A percentile compares a stretch with the other conserved stretches of the same genome.
Conservation (phyloP, 2,329 filamentous ascomycete genomes). For the Waltergamsia citrina region DNA sequence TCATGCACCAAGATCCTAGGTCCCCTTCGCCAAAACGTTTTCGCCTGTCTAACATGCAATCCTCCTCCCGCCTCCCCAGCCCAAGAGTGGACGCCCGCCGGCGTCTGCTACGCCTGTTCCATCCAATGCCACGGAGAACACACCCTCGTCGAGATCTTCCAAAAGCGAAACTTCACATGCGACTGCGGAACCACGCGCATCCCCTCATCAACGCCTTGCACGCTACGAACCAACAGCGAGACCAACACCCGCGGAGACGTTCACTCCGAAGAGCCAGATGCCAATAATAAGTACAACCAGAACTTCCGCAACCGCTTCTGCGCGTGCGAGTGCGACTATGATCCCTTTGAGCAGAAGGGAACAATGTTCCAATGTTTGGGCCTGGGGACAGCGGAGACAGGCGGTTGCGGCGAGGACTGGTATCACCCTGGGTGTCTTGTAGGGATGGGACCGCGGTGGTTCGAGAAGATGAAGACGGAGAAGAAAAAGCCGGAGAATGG, state of each 20-base stretch:
- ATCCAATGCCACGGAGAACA: conserved; percentile 96
- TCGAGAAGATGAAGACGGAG: conserved; percentile 38
- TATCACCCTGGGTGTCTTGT: conserved; percentile 91
- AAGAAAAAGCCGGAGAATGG: conserved; percentile 16
- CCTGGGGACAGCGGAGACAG: conserved; percentile 67
- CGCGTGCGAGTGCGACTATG: conserved; percentile 79
- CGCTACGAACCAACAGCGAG: conserved; percentile 59
- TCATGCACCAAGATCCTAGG: conserved; percentile 88
- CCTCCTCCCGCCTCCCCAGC: conserved; percentile 57
- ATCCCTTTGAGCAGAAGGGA: conserved; percentile 80
- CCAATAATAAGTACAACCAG: conserved; percentile 83
- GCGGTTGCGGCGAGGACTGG: conserved; percentile 95
- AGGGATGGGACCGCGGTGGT: conserved; percentile 67
- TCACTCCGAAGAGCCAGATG: conserved; percentile 62
- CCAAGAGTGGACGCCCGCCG: conserved; percentile 51
- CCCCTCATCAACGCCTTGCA: conserved; percentile 61
- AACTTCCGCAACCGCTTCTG: conserved; percentile 94
- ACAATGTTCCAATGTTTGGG: conserved; percentile 98
- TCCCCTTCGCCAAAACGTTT: conserved; percentile 77
- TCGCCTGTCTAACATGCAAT: conserved; percentile 90
- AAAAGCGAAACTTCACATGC: conserved; percentile 90
- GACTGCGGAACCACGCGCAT: conserved; percentile 89
- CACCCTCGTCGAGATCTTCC: conserved; percentile 88
- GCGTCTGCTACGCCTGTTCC: conserved; percentile 93
- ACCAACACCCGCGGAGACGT: conserved; percentile 72